Evolutionary conservation across 768 basidiomycete species (phyloP).

Genomic region (Suillus cothurnatus): DNA sequence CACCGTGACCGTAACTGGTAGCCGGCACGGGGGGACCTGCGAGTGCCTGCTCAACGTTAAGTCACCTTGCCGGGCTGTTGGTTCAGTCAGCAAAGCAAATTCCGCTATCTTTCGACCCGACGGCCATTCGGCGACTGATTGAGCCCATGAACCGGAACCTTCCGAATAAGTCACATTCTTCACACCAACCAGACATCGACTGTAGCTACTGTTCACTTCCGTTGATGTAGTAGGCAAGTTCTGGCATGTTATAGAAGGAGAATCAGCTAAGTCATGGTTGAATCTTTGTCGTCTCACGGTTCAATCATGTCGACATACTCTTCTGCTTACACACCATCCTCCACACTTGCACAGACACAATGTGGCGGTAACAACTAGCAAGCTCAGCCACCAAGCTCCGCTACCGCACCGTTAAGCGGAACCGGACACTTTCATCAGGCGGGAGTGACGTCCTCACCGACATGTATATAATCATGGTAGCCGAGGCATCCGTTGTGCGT

Average conservation of each 20-base stretch:
- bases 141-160: not conserved
- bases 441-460: not conserved
- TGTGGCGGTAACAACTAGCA: not conserved
- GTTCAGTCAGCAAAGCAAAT: not conserved
- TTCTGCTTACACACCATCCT: not conserved
- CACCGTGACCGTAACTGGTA: not conserved
- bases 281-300: not conserved
- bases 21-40: not conserved
- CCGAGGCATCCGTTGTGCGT: too few species aligned
- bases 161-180: not conserved
- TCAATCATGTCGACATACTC: not conserved
- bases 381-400: not conserved
- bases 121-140: not conserved
- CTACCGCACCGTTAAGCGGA: not conserved
- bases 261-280: not conserved
- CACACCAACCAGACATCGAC: not conserved
- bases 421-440: not conserved
- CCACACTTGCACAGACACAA: not conserved
- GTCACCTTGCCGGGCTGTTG: not conserved
- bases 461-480: not conserved
- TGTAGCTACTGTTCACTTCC: not conserved
- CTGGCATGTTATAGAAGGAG: not conserved
- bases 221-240: not conserved
- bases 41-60: not conserved
- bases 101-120: not conserved